These are phyloP conservation scores for Inga oerstediana DNA, from an alignment of 306 rosid genomes.

Conservation along the genomic window DNA sequence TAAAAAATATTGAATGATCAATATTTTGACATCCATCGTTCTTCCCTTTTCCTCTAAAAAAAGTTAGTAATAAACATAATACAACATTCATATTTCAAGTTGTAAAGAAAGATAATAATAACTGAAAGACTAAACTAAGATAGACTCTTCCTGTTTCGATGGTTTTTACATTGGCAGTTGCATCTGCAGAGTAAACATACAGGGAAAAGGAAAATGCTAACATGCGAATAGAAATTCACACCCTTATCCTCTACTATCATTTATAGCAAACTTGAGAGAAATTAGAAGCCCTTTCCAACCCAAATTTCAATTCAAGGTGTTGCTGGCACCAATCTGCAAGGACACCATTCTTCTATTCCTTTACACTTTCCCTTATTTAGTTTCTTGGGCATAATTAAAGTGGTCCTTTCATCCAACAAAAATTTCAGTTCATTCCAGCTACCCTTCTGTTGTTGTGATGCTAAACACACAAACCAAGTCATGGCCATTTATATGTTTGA, in stretches of 20 bases:
- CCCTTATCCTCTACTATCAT: neutral
- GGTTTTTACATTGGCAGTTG: neutral
- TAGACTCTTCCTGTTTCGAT: neutral
- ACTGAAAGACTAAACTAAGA: neutral
- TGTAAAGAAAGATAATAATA: neutral
- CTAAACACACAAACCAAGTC: neutral
- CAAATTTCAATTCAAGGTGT: neutral
- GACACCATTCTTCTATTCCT: neutral
- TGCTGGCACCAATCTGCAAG: neutral
- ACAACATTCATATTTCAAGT: neutral
- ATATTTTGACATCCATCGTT: neutral
- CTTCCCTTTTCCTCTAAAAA: neutral
- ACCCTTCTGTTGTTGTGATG: neutral
- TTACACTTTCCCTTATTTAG: neutral
- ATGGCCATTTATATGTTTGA: neutral
- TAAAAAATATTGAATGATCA: neutral
- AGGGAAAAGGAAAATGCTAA: neutral
- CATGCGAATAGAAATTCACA: neutral
- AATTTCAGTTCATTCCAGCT: neutral
- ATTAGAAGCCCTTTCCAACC: neutral
- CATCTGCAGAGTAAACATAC: neutral
- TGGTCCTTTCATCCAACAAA: slow-evolving; percentile 4
- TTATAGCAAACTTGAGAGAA: neutral
- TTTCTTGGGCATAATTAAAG: neutral
- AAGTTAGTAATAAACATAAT: neutral